Evolutionary conservation across 768 basidiomycete species (phyloP).

Genomic region (Leucosporidium scottii): DNA sequence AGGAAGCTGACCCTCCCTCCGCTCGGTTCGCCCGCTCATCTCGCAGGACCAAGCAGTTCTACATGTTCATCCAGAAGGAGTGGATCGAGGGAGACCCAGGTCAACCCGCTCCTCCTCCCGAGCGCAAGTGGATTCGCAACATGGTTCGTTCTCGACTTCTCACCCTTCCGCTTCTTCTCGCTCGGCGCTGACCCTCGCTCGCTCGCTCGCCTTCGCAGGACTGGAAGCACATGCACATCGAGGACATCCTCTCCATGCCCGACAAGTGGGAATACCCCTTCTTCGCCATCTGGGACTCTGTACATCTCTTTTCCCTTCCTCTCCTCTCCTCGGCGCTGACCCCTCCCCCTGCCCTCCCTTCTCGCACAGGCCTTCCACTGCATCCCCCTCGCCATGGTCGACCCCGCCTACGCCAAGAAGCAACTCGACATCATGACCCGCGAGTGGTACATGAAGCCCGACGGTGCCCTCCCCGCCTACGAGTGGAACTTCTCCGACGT

Average conservation of each 20-base stretch:
- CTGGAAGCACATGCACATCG: slow-evolving; percentile 92
- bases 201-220: slow-evolving; percentile 50
- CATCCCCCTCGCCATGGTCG: slow-evolving; percentile 91
- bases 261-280: slow-evolving; percentile 99
- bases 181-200: not conserved
- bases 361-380: slow-evolving; percentile 95
- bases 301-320: not conserved
- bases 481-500: slow-evolving; percentile 96
- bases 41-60: slow-evolving; percentile 77
- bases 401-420: slow-evolving; percentile 92
- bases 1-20: not conserved
- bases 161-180: not conserved
- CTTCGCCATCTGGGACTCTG: slow-evolving; percentile 65
- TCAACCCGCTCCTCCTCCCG: slow-evolving; percentile 88
- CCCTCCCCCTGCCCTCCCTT: slow-evolving; percentile 6
- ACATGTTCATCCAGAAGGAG: slow-evolving; percentile 89
- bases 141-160: slow-evolving; percentile 48
- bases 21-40: not conserved
- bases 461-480: slow-evolving; percentile 96
- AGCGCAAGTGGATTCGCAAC: slow-evolving; percentile 77
- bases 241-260: slow-evolving; percentile 96
- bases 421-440: slow-evolving; percentile 91
- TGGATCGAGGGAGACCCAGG: slow-evolving; percentile 95
- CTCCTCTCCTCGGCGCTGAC: not conserved
- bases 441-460: slow-evolving; percentile 97